Conservation (phyloP, 345 rosid species). For the Murraya paniculata region DNA sequence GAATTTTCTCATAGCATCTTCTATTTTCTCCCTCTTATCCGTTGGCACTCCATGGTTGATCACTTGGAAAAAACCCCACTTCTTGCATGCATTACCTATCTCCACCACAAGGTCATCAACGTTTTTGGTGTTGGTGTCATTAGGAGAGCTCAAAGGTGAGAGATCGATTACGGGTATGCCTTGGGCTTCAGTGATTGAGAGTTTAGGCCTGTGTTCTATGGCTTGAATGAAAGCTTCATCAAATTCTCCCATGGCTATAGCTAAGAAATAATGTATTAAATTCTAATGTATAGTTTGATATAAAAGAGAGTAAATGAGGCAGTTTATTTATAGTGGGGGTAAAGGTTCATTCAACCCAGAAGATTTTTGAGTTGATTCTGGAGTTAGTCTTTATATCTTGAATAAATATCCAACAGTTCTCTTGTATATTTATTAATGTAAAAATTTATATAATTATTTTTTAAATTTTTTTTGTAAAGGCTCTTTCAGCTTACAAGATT, state of each 20-base stretch:
- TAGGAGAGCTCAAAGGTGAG: background rate
- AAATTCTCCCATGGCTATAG: conserved; percentile 43
- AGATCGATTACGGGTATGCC: conserved; percentile 41
- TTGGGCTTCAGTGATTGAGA: conserved; percentile 9
- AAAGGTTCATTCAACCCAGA: too few species aligned
- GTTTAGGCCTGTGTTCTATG: conserved; percentile 28
- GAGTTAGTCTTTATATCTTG: too few species aligned
- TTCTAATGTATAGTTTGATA: background rate
- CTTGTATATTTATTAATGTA: too few species aligned
- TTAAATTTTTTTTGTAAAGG: too few species aligned
- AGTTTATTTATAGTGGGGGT: background rate
- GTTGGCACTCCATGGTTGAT: conserved; percentile 39
- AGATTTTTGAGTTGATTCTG: too few species aligned
- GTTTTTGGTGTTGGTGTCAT: conserved; percentile 5
- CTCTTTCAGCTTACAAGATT: too few species aligned
- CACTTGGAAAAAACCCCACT: conserved; percentile 41
- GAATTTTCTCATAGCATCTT: conserved; percentile 23
- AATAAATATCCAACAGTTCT: too few species aligned
- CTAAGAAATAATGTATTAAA: background rate
- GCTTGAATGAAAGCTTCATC: conserved; percentile 4
- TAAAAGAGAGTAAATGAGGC: background rate
- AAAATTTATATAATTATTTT: too few species aligned
- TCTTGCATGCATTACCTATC: conserved; percentile 32
- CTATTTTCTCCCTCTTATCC: conserved; percentile 13
- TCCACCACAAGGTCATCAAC: conserved; percentile 19